phyloP scores from a whole-genome alignment of 2,329 filamentous ascomycete genomes.

The Nemania abortiva region DNA sequence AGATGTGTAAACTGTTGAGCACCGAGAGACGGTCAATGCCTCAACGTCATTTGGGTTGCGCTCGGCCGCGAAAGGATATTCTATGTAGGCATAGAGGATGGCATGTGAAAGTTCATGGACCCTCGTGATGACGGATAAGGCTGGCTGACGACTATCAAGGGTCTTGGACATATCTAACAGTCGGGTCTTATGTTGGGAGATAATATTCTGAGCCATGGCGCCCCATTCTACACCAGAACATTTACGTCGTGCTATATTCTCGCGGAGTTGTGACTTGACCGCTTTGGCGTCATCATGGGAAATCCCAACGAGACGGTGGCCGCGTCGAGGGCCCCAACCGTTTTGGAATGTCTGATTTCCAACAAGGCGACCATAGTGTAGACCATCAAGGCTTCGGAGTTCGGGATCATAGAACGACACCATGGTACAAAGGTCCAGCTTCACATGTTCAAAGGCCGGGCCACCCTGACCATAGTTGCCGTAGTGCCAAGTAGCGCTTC shows the following conservation, averaged over 20 bases:
- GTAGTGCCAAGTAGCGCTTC: conserved; percentile 23
- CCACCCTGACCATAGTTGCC: conserved; percentile 22
- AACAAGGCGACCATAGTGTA: conserved; percentile 14
- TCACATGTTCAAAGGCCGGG: conserved; percentile 13
- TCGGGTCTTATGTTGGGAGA: conserved; percentile 20
- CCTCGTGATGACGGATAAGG: conserved; percentile 3
- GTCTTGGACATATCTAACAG: conserved; percentile 9
- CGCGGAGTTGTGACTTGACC: not conserved
- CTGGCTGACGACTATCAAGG: not conserved
- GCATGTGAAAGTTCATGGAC: conserved; percentile 15
- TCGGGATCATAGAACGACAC: conserved; percentile 25
- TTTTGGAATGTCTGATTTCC: conserved; percentile 23
- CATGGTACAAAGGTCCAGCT: conserved; percentile 17
- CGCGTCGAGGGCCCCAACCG: conserved; percentile 24
- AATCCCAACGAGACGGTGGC: conserved; percentile 20
- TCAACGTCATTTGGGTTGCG: not conserved
- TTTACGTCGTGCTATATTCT: conserved; percentile 3
- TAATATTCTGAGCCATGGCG: not conserved
- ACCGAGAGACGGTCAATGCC: conserved; percentile 11
- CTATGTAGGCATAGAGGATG: conserved; percentile 16
- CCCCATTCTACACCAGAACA: conserved; percentile 15
- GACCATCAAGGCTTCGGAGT: conserved; percentile 5
- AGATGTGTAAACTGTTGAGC: conserved; percentile 14
- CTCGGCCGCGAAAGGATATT: conserved; percentile 10
- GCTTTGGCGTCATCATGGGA: conserved; percentile 5